A percentile compares a stretch with the other conserved stretches of the same genome.
These are phyloP conservation scores for Hypoxylon lienhwacheense DNA, from an alignment of 495 filamentous ascomycete genomes.

Conservation along the genomic window DNA sequence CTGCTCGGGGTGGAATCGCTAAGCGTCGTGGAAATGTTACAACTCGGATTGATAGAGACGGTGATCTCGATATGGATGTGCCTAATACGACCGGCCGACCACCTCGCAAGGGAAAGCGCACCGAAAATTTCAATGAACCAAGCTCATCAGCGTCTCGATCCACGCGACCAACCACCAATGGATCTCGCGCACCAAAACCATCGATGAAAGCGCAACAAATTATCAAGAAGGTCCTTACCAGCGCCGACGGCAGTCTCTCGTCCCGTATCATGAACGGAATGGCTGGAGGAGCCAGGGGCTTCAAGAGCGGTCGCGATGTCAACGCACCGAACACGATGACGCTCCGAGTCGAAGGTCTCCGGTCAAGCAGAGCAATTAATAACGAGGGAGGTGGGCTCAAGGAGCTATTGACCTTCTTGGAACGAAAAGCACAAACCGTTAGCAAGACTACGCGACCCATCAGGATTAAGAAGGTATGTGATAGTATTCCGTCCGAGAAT, in stretches of 20 bases:
- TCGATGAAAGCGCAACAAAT: conserved; percentile 39
- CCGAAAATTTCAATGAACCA: conserved; percentile 11
- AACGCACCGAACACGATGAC: conserved; percentile 32
- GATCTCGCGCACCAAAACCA: conserved; percentile 39
- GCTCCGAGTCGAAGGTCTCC: conserved; percentile 69
- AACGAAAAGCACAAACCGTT: conserved; percentile 69
- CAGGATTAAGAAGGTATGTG: conserved; percentile 84
- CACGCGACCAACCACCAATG: conserved; percentile 27
- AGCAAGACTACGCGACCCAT: conserved; percentile 57
- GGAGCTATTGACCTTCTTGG: conserved; percentile 74
- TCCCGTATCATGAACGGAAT: conserved; percentile 25
- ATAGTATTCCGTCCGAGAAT: conserved; percentile 42
- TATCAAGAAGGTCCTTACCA: conserved; percentile 41
- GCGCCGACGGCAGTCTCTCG: conserved; percentile 29
- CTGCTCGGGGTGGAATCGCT: conserved; percentile 65
- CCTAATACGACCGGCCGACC: conserved; percentile 43
- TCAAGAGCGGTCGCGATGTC: conserved; percentile 13
- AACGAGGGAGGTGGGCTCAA: conserved; percentile 72
- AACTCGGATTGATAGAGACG: conserved; percentile 70
- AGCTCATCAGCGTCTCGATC: conserved; percentile 29
- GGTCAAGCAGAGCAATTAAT: conserved; percentile 69
- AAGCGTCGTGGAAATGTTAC: conserved; percentile 59
- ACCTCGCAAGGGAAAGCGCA: conserved; percentile 30
- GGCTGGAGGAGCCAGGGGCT: conserved; percentile 15
- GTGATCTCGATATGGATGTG: conserved; percentile 78